Evolutionary conservation across 495 filamentous ascomycete species (phyloP), one percentile per base, ranked within the genome.

Genomic region (Neohortaea acidophila): DNA sequence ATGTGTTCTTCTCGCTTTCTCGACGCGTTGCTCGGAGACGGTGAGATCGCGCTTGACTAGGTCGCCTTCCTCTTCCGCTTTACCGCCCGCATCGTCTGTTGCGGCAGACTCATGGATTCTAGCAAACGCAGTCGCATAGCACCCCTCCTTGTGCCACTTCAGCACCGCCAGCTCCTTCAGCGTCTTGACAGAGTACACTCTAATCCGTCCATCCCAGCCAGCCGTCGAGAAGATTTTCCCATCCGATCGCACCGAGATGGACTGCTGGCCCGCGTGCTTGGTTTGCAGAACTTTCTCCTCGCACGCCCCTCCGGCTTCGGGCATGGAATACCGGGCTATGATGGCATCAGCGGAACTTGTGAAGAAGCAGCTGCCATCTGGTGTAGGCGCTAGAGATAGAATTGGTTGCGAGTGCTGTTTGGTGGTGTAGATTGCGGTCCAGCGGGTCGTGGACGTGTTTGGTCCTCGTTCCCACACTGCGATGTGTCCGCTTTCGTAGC

Each of bases 71-170:
- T 8, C 30, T n/a, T 27, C 35, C 22, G 14, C 38, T 21, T 23
- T 8, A 20, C 21, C 43, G 13, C 13, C 33, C 13, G 35, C 22
- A 14, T 38, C 46, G 10, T 39, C 21, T 30, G 11, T 21, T 24
- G 14, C 19, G 13, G 43, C 28, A 1, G 10, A 23, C 10, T 39
- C 22, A 11, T 39, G 36, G 17, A 73, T 52, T 3, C 62, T 58
- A 1, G 80, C 77, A 65, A 94, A 93, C 14, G 75, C 78, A 33
- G 79, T 70, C n/a, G 80, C 70, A 61, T 92, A 94, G 47, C 79
- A 84, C 13, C 89, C 87, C 24, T 80, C 80, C 44, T 76, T 73
- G 56, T 94, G 87, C 89, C 91, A 96, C 59, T 91, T 94, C 46
- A 96, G 60, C 42, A 96, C 89, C 3, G 89, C 89, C 2, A 97